These are phyloP conservation scores for Russula sp. DNA, from an alignment of 768 basidiomycete species.

Conservation along the genomic window DNA sequence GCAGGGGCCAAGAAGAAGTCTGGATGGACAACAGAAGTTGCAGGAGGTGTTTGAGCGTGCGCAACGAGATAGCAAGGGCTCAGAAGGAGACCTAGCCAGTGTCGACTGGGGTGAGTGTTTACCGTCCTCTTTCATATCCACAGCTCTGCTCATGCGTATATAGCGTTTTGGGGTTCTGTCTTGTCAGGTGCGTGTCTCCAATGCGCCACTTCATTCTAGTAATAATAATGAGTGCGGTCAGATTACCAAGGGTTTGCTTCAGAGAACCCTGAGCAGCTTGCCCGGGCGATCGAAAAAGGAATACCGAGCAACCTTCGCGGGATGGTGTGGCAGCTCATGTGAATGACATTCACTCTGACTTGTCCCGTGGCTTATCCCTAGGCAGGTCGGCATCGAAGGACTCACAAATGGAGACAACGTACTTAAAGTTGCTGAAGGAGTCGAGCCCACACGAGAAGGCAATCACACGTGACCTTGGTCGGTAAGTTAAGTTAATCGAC, in stretches of 20 bases:
- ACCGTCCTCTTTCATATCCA: background rate
- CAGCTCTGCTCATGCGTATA: slow-evolving; percentile 9
- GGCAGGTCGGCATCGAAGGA: slow-evolving; percentile 91
- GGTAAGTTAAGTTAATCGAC: slow-evolving; percentile 34
- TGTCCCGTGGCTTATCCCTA: background rate
- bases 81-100: slow-evolving; percentile 31
- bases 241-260: slow-evolving; percentile 89
- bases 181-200: slow-evolving; percentile 56
- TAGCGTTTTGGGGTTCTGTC: slow-evolving; percentile 94
- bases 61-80: slow-evolving; percentile 43
- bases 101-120: slow-evolving; percentile 71
- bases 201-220: background rate
- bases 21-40: slow-evolving; percentile 61
- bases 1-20: slow-evolving; percentile 38
- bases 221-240: slow-evolving; percentile 24
- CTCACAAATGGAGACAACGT: slow-evolving; percentile 71
- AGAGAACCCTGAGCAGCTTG: slow-evolving; percentile 68
- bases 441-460: slow-evolving; percentile 88
- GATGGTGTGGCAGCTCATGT: slow-evolving; percentile 98
- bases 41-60: slow-evolving; percentile 71
- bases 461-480: slow-evolving; percentile 85
- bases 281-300: slow-evolving; percentile 84
- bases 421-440: slow-evolving; percentile 76
- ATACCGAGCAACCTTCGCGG: slow-evolving; percentile 84
- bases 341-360: slow-evolving; percentile 11